Conservation (phyloP, 257 asterid species). For the Jasminum sambac region DNA sequence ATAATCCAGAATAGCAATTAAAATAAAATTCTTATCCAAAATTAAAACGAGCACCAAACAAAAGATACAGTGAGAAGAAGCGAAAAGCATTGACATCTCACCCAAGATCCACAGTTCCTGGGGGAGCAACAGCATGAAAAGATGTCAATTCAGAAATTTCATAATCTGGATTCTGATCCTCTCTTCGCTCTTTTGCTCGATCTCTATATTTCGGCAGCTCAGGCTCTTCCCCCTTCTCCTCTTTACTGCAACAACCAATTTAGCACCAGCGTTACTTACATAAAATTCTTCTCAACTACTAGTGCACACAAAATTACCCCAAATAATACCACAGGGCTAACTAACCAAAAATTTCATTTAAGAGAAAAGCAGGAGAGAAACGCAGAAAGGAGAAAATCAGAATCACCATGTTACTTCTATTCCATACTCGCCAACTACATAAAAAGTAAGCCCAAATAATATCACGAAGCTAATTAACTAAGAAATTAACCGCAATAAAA, state of each 20-base stretch:
- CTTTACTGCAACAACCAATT: slow-evolving; percentile 48
- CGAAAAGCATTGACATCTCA: slow-evolving; percentile 21
- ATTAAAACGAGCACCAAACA: background rate
- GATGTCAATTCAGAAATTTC: slow-evolving; percentile 80
- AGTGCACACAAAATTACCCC: slow-evolving; percentile 5
- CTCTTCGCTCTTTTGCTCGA: slow-evolving; percentile 94
- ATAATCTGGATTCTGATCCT: slow-evolving; percentile 95
- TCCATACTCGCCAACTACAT: no score
- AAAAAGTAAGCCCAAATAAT: background rate
- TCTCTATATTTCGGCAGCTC: slow-evolving; percentile 87
- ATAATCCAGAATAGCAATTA: slow-evolving; percentile 9
- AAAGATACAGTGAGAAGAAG: slow-evolving; percentile 1
- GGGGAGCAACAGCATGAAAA: slow-evolving; percentile 98
- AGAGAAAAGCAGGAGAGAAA: background rate
- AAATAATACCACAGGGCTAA: background rate
- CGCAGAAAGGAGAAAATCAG: background rate
- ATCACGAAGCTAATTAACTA: background rate
- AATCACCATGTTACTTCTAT: no score
- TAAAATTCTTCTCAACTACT: background rate
- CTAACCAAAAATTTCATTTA: background rate
- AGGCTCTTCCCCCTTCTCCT: slow-evolving; percentile 87
- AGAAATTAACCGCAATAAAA: background rate
- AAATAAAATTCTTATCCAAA: slow-evolving; percentile 9
- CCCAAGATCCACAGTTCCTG: slow-evolving; percentile 79
- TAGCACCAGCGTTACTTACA: slow-evolving; percentile 22